phyloP scores from a whole-genome alignment of 345 rosid genomes.

The Alliaria petiolata region DNA sequence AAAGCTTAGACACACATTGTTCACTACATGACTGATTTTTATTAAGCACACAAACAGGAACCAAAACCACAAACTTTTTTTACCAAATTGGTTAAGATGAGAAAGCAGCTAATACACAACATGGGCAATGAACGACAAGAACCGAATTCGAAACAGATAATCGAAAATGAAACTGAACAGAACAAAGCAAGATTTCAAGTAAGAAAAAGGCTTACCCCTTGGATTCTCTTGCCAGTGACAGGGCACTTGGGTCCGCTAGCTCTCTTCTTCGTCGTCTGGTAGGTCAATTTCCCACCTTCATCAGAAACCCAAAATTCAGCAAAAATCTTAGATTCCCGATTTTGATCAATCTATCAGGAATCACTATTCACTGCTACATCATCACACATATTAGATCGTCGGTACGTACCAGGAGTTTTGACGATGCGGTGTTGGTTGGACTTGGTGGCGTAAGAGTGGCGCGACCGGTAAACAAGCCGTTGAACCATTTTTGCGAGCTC shows the following conservation, averaged over 20 bases:
- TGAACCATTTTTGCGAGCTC: constrained; percentile 59
- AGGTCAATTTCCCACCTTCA: constrained; percentile 81
- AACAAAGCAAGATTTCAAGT: background rate
- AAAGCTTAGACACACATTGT: too few relatives aligned
- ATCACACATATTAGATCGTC: background rate
- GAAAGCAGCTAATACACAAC: too few relatives aligned
- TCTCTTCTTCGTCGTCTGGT: constrained; percentile 83
- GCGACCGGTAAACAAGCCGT: constrained; percentile 69
- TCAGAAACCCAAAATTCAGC: background rate
- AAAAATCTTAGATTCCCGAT: background rate
- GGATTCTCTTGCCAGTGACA: constrained; percentile 84
- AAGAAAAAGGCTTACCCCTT: constrained; percentile 50
- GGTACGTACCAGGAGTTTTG: constrained; percentile 70
- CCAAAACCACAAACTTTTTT: too few relatives aligned
- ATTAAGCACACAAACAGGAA: too few relatives aligned
- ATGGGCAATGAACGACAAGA: too few relatives aligned
- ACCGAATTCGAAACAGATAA: background rate
- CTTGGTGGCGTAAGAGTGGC: constrained; percentile 90
- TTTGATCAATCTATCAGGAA: background rate
- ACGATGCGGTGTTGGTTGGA: constrained; percentile 89
- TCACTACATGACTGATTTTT: too few relatives aligned
- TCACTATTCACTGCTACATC: background rate
- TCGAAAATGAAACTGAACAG: background rate
- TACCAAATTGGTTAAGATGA: too few relatives aligned
- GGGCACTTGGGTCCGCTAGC: constrained; percentile 90